Conservation (phyloP, 2,329 filamentous ascomycete genomes). For the Pochonia chlamydosporia region DNA sequence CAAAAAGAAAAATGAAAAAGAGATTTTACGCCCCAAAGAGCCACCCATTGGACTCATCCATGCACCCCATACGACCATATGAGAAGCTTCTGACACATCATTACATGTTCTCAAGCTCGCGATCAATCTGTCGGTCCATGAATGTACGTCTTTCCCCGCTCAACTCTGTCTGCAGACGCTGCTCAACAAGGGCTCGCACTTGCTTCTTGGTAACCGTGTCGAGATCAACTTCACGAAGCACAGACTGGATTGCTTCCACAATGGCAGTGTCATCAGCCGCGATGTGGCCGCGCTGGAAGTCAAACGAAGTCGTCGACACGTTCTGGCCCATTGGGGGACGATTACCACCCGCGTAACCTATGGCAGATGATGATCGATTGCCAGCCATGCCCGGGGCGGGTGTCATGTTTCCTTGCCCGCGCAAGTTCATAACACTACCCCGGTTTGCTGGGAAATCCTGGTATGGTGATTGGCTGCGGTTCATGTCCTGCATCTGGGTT, state of each 20-base stretch:
- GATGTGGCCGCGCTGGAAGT: constrained; percentile 52
- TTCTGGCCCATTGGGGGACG: constrained; percentile 39
- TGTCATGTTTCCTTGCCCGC: constrained; percentile 41
- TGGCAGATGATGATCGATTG: constrained; percentile 36
- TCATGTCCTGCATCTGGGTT: constrained; percentile 36
- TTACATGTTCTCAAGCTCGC: constrained; percentile 90
- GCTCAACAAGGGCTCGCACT: constrained; percentile 83
- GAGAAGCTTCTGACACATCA: neutral
- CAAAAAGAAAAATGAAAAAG: neutral
- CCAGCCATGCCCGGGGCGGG: constrained; percentile 31
- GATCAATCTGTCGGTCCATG: constrained; percentile 89
- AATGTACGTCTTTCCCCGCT: constrained; percentile 80
- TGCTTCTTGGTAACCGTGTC: constrained; percentile 99
- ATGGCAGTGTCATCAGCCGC: constrained; percentile 78
- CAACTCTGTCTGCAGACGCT: constrained; percentile 85
- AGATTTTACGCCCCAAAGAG: neutral
- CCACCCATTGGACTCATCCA: neutral
- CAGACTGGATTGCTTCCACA: constrained; percentile 75
- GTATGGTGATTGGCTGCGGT: constrained; percentile 51
- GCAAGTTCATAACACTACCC: constrained; percentile 59
- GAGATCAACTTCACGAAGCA: constrained; percentile 82
- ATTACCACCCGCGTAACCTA: constrained; percentile 42
- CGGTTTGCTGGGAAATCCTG: constrained; percentile 46
- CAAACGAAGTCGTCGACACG: constrained; percentile 48
- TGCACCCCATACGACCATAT: neutral